Conservation (phyloP, 345 rosid species). For the Linum usitatissimum region DNA sequence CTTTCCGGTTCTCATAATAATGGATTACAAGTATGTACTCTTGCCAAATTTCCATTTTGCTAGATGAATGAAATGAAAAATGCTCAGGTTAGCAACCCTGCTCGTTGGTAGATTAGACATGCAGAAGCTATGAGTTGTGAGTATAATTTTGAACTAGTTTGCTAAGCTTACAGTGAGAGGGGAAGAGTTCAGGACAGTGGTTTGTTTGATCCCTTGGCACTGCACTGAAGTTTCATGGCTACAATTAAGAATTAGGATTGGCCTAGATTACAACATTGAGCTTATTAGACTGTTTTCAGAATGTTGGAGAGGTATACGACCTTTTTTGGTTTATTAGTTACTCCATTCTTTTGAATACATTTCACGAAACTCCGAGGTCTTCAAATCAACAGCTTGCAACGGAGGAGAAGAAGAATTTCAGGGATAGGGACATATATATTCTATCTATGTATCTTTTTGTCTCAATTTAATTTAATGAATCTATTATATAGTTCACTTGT, state of each 20-base stretch:
- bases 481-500: no score
- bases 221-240: not conserved
- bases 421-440: constrained; percentile 62
- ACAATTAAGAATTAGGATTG: no score
- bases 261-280: constrained; percentile 51
- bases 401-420: constrained; percentile 77
- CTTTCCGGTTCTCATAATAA: constrained; percentile 73
- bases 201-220: not conserved
- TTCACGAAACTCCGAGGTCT: not conserved
- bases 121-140: not conserved
- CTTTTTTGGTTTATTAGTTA: no score
- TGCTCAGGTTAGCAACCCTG: not conserved
- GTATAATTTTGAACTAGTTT: not conserved
- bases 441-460: not conserved
- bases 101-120: not conserved
- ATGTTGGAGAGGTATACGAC: constrained; percentile 63
- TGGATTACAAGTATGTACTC: constrained; percentile 66
- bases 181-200: not conserved
- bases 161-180: not conserved
- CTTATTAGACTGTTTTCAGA: constrained; percentile 77
- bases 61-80: not conserved
- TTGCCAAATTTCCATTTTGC: not conserved
- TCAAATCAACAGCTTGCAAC: constrained; percentile 55
- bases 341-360: not conserved
- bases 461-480: no score